phyloP scores from a whole-genome alignment of 1,284 basidiomycete genomes.

The Leccinum cinnamomeum region DNA sequence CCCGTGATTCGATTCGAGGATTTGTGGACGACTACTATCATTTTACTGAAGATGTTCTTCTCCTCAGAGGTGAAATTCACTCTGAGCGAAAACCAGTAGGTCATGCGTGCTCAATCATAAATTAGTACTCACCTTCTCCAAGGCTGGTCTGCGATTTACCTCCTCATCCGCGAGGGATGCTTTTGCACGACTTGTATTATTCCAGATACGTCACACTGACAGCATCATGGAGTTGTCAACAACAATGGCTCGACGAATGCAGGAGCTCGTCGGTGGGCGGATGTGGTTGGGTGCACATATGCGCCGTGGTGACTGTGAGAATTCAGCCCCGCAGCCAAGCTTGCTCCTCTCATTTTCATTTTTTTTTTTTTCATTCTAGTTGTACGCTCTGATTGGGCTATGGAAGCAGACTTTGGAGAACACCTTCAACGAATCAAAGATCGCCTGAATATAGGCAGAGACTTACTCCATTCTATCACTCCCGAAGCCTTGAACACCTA shows the following conservation, averaged over 20 bases:
- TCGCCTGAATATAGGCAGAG: slow-evolving; percentile 36
- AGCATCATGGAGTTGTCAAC: slow-evolving; percentile 37
- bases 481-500: slow-evolving; percentile 29
- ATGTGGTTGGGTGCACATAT: slow-evolving; percentile 50
- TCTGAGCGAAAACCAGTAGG: slow-evolving; percentile 45
- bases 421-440: slow-evolving; percentile 42
- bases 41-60: slow-evolving; percentile 39
- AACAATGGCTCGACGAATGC: slow-evolving; percentile 39
- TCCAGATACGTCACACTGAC: slow-evolving; percentile 35
- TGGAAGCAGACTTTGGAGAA: slow-evolving; percentile 34
- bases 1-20: slow-evolving; percentile 38
- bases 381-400: slow-evolving; percentile 39
- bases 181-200: slow-evolving; percentile 40
- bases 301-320: slow-evolving; percentile 47
- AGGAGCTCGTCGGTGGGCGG: slow-evolving; percentile 36
- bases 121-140: slow-evolving; percentile 29
- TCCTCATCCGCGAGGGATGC: slow-evolving; percentile 32
- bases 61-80: slow-evolving; percentile 47
- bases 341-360: slow-evolving; percentile 19
- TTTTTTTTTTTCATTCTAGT: slow-evolving; percentile 19
- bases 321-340: slow-evolving; percentile 17
- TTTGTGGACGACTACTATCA: slow-evolving; percentile 41
- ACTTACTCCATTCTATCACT: slow-evolving; percentile 28
- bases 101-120: slow-evolving; percentile 7
- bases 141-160: slow-evolving; percentile 45